Evolutionary conservation across 768 basidiomycete genomes (phyloP), one percentile per base, ranked within the genome.

Genomic region (Boletus sp.): DNA sequence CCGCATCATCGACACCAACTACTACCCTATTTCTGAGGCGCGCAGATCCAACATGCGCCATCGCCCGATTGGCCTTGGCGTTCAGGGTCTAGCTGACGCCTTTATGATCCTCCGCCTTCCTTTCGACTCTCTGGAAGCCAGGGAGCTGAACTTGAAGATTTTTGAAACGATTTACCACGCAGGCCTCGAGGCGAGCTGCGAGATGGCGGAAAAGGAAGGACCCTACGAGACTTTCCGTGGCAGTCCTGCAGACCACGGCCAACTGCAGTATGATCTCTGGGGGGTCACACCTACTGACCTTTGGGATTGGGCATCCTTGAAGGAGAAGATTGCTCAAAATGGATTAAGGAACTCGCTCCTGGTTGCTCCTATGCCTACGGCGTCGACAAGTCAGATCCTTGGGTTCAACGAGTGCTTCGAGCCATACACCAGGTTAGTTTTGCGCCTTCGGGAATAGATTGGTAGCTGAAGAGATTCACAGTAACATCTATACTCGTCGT

Each of bases 351-450:
- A 98, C 76, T 95, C 96, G 30, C 77, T 98, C 17, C 77, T 98
- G 13, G 75, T 91, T 56, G 87, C 96, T 0, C 96, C 96, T n/a
- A 99, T 99, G 97, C 97, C 97, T 1, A 99, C 97, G 32, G 97
- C 97, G 1, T 96, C 93, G 23, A 99, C 97, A 3, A 93, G 90
- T 72, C 97, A 98, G 75, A 99, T 99, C 64, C 80, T 98, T 47
- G 97, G 97, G 40, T 90, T 90, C 79, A 99, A 98, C 72, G 97
- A 98, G 65, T 98, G 96, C 74, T 98, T 99, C 72, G 97, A 99
- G 74, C 94, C 97, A 1, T 99, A 98, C 73, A 98, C 96, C 0
- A 91, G 86, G 87, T 88, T 59, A 43, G 79, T 68, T 51, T n/a
- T 37, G 19, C 34, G 0, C 30, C 25, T 9, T 35, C 25, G 13